A percentile compares a stretch with the other conserved stretches of the same genome.
These are phyloP conservation scores for Actinomortierella wolfii DNA, from an alignment of 371 early-diverging fungal species.

Conservation along the genomic window DNA sequence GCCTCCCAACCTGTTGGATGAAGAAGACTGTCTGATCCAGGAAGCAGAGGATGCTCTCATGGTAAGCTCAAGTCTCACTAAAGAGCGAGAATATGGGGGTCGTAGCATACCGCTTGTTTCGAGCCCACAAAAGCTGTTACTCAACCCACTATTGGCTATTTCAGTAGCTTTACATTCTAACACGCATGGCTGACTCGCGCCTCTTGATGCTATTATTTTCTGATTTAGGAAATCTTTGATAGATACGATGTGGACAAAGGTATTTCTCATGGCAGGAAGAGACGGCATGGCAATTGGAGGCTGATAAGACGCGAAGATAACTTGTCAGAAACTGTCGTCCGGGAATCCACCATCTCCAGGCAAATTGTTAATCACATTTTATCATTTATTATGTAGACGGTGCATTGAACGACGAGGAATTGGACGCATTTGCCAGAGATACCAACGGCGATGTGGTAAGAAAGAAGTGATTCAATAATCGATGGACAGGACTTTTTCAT, in stretches of 20 bases:
- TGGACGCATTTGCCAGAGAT: slow-evolving; percentile 72
- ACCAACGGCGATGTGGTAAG: slow-evolving; percentile 74
- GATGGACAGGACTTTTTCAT: not conserved
- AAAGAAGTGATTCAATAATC: slow-evolving; percentile 1
- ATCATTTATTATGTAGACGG: slow-evolving; percentile 55
- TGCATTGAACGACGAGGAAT: slow-evolving; percentile 60
- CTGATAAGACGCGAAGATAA: too few relatives aligned
- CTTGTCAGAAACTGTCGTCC: too few relatives aligned
- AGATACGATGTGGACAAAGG: slow-evolving; percentile 65
- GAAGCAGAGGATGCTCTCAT: slow-evolving; percentile 49
- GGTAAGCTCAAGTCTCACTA: slow-evolving; percentile 10
- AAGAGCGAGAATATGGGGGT: too few relatives aligned
- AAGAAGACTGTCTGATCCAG: slow-evolving; percentile 48
- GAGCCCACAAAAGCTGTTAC: too few relatives aligned
- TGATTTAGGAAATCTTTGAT: slow-evolving; percentile 60
- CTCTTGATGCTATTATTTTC: not conserved
- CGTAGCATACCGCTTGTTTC: too few relatives aligned
- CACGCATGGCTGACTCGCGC: not conserved
- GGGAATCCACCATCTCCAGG: not conserved
- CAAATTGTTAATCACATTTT: slow-evolving; percentile 7
- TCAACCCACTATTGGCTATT: too few relatives aligned
- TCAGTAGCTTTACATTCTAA: too few relatives aligned
- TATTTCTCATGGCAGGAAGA: too few relatives aligned
- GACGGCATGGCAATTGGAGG: too few relatives aligned
- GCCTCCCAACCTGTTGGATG: slow-evolving; percentile 47